Conservation (phyloP, 192 early-diverging fungal species). For the Coemansia javaensis region DNA sequence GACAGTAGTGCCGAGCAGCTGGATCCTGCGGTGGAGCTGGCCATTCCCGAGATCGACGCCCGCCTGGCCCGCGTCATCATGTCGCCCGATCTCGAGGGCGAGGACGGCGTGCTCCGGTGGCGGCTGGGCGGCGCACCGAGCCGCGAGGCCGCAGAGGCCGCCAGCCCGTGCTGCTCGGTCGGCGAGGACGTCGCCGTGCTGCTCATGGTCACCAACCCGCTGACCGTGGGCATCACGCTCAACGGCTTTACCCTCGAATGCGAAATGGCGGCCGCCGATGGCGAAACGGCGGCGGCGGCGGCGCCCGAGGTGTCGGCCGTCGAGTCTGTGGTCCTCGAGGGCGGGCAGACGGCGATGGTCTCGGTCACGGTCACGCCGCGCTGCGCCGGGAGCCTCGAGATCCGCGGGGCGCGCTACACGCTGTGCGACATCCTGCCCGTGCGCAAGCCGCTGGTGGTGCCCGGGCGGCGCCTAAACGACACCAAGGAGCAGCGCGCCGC, state of each 20-base stretch:
- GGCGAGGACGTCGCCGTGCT: conserved; percentile 41
- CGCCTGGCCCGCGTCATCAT: conserved; percentile 29
- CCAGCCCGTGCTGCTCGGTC: conserved; percentile 30
- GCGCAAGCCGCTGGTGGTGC: conserved; percentile 60
- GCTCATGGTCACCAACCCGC: conserved; percentile 42
- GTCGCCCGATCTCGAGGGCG: conserved; percentile 46
- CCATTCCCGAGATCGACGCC: conserved; percentile 59
- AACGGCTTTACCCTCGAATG: conserved; percentile 43
- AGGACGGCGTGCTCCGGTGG: conserved; percentile 33
- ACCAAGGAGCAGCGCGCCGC: conserved; percentile 63
- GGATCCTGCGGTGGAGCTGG: conserved; percentile 45
- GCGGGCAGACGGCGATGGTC: conserved; percentile 34
- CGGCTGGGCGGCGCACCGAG: conserved; percentile 15
- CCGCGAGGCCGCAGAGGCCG: not conserved
- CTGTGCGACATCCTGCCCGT: conserved; percentile 75
- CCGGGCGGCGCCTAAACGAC: conserved; percentile 69
- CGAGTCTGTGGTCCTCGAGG: conserved; percentile 30
- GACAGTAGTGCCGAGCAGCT: not conserved
- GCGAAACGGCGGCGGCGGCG: not conserved
- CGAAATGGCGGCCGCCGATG: conserved; percentile 11
- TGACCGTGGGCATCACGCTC: conserved; percentile 38
- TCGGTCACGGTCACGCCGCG: conserved; percentile 24
- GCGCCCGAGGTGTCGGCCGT: conserved; percentile 20
- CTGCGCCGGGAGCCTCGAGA: conserved; percentile 57
- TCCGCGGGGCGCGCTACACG: conserved; percentile 73